phyloP scores from a whole-genome alignment of 140 eudicot genomes.

The Stevia rebaudiana region DNA sequence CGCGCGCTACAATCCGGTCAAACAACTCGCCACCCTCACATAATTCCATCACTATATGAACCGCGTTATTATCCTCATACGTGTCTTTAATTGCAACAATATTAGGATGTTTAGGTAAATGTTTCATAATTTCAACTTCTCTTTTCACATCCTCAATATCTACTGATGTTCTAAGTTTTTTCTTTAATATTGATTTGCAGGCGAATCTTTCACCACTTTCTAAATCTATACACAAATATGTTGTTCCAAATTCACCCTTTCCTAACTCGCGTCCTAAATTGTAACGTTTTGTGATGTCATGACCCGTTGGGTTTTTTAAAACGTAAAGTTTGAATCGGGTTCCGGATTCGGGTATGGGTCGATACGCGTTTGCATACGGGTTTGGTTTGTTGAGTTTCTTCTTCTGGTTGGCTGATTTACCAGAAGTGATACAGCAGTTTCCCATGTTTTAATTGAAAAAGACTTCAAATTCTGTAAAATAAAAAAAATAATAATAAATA shows the following conservation, averaged over 20 bases:
- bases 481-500: not conserved
- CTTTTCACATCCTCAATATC: conserved; percentile 70
- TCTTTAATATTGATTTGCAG: conserved; percentile 37
- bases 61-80: conserved; percentile 60
- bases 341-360: conserved; percentile 29
- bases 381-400: conserved; percentile 29
- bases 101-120: conserved; percentile 59
- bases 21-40: conserved; percentile 76
- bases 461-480: conserved; percentile 23
- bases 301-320: conserved; percentile 35
- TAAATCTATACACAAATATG: conserved; percentile 38
- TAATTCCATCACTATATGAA: conserved; percentile 64
- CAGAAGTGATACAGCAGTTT: conserved; percentile 61
- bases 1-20: conserved; percentile 66
- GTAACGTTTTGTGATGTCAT: conserved; percentile 25
- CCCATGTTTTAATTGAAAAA: conserved; percentile 48
- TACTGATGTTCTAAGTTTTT: conserved; percentile 49
- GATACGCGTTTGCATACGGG: conserved; percentile 22
- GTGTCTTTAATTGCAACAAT: conserved; percentile 51
- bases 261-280: conserved; percentile 36
- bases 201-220: conserved; percentile 31
- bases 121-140: conserved; percentile 66
- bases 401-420: conserved; percentile 32
- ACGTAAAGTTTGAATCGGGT: conserved; percentile 33
- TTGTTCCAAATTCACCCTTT: conserved; percentile 39